A percentile compares a stretch with the other conserved stretches of the same genome.
phyloP scores from a whole-genome alignment of 208 protist genomes.

The Zelonia costaricensis region DNA sequence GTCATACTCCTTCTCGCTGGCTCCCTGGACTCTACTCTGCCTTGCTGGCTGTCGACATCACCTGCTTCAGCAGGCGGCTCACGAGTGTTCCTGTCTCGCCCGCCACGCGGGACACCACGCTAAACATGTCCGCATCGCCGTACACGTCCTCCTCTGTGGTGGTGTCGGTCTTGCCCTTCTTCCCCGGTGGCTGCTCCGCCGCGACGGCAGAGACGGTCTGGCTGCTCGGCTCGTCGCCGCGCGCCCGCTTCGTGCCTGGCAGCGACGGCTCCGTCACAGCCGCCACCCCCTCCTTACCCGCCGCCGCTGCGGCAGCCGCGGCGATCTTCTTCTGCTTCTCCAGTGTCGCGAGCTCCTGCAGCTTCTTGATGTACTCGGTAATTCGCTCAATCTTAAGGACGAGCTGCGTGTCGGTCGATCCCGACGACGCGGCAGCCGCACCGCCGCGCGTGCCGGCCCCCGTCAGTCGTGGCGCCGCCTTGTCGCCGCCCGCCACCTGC shows the following conservation, averaged over 20 bases:
- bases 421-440: not conserved
- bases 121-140: conserved; percentile 58
- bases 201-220: not conserved
- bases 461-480: not conserved
- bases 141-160: conserved; percentile 21
- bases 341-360: conserved; percentile 75
- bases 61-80: conserved; percentile 32
- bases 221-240: not conserved
- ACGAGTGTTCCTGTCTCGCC: conserved; percentile 37
- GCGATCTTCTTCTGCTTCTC: conserved; percentile 22
- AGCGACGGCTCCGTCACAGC: not conserved
- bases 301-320: not conserved
- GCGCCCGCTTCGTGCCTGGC: conserved; percentile 6
- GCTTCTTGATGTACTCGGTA: conserved; percentile 84
- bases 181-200: not conserved
- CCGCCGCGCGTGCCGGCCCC: conserved; percentile 4
- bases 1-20: too few relatives aligned
- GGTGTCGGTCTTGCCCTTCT: conserved; percentile 12
- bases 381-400: conserved; percentile 87
- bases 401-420: conserved; percentile 56
- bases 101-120: conserved; percentile 37
- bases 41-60: conserved; percentile 4
- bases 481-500: not conserved
- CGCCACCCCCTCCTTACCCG: not conserved
- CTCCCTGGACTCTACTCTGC: not conserved